Conservation (phyloP, 176 grass and related monocot genomes). For the Musa acuminata region DNA sequence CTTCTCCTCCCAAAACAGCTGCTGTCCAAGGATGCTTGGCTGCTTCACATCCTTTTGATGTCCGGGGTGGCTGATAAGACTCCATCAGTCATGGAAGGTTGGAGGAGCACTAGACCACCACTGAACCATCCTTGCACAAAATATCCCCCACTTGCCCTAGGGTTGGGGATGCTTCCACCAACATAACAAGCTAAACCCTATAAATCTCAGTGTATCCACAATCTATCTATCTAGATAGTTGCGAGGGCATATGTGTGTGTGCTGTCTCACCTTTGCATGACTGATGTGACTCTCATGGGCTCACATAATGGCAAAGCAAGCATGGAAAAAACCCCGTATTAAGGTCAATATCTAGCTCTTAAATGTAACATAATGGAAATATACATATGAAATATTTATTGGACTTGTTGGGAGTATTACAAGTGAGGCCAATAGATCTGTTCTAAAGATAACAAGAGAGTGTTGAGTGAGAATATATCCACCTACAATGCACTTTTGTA, state of each 20-base stretch:
- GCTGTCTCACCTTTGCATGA: neutral
- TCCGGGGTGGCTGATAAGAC: neutral
- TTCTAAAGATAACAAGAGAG: too few relatives aligned
- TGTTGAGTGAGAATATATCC: too few relatives aligned
- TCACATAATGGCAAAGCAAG: neutral
- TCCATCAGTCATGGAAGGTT: constrained; percentile 1
- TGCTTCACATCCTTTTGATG: too few relatives aligned
- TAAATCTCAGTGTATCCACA: neutral
- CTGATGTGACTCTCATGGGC: neutral
- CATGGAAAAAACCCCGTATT: neutral
- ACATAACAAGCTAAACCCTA: neutral
- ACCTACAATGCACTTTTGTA: too few relatives aligned
- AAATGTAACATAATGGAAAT: neutral
- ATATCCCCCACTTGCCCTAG: neutral
- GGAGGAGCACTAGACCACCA: neutral
- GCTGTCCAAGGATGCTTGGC: too few relatives aligned
- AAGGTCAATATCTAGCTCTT: neutral
- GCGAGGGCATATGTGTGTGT: neutral
- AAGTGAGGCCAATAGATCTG: too few relatives aligned
- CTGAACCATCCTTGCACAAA: neutral
- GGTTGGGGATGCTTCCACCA: neutral
- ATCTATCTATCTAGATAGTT: neutral
- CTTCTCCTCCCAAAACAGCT: too few relatives aligned
- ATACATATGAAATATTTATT: too few relatives aligned
- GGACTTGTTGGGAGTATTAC: too few relatives aligned